Percentiles rank a stretch among this genome's conserved stretches.
Evolutionary conservation across 176 grass and related monocot genomes (phyloP).

Genomic region (Tuctoria greenei): DNA sequence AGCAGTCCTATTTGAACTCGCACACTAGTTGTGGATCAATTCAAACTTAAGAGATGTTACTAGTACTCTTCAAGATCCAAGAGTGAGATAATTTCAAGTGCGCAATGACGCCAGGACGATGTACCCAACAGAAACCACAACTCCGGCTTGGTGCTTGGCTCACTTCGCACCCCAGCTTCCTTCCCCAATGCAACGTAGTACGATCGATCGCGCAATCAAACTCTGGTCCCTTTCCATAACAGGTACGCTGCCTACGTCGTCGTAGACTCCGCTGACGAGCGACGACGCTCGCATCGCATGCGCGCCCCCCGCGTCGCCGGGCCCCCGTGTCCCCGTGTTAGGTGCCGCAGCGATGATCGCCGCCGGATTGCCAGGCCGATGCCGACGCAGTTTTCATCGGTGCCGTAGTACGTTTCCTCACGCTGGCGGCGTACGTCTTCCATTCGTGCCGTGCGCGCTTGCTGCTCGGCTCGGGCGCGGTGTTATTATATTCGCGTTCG

Average conservation of each 20-base stretch:
- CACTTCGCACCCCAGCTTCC: background rate
- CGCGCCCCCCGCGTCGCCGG: background rate
- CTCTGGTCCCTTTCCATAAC: slow-evolving; percentile 47
- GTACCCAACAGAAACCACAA: background rate
- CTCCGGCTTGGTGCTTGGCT: background rate
- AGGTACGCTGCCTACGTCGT: slow-evolving; percentile 41
- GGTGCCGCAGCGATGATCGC: slow-evolving; percentile 47
- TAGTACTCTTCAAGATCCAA: background rate
- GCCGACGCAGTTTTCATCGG: slow-evolving; percentile 32
- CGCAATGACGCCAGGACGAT: background rate
- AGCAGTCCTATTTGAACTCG: background rate
- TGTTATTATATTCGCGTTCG: slow-evolving; percentile 42
- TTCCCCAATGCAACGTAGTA: slow-evolving; percentile 4
- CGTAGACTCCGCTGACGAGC: slow-evolving; percentile 5
- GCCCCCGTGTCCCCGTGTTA: slow-evolving; percentile 12
- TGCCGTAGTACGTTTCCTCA: too few species aligned
- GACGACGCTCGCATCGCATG: slow-evolving; percentile 14
- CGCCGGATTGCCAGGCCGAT: slow-evolving; percentile 25
- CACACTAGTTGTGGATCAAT: background rate
- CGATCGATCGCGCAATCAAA: slow-evolving; percentile 17
- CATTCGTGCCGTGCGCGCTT: too few species aligned
- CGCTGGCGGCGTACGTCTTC: too few species aligned
- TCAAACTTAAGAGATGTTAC: background rate
- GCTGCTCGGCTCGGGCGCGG: background rate
- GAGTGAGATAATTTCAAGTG: background rate